These are phyloP conservation scores for Zostera marina DNA, from an alignment of 116 monocot genomes.

Conservation along the genomic window DNA sequence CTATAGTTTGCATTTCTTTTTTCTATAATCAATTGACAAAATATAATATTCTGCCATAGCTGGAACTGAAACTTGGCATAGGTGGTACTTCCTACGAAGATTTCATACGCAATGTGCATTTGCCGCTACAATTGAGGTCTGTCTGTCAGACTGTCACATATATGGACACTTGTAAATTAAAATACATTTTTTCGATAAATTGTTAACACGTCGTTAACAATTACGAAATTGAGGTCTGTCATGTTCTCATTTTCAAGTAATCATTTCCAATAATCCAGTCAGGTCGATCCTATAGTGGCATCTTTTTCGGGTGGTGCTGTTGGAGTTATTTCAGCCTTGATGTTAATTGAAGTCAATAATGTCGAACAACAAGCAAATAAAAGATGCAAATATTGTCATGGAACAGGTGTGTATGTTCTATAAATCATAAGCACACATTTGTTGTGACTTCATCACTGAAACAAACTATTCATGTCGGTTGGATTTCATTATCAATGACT, in stretches of 20 bases:
- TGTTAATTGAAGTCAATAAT: conserved; percentile 81
- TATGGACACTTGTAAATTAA: no score
- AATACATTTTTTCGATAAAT: no score
- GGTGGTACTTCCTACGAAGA: conserved; percentile 94
- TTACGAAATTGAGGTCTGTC: background rate
- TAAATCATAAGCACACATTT: background rate
- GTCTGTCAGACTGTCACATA: background rate
- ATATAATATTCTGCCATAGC: conserved; percentile 17
- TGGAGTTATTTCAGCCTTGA: conserved; percentile 83
- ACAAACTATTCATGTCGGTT: no score
- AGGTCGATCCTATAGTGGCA: conserved; percentile 88
- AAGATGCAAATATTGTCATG: conserved; percentile 86
- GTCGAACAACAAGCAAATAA: conserved; percentile 82
- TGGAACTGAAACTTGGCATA: conserved; percentile 74
- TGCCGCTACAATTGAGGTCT: conserved; percentile 79
- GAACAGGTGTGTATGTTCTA: conserved; percentile 38
- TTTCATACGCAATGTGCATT: conserved; percentile 72
- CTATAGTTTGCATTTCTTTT: background rate
- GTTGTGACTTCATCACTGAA: background rate
- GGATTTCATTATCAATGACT: background rate
- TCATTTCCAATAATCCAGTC: conserved; percentile 36
- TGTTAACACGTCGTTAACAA: no score
- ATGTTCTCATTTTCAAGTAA: background rate
- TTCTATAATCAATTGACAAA: background rate
- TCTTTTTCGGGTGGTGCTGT: conserved; percentile 92